phyloP scores from a whole-genome alignment of 2,329 filamentous ascomycete genomes.

The Penicillium sp. region DNA sequence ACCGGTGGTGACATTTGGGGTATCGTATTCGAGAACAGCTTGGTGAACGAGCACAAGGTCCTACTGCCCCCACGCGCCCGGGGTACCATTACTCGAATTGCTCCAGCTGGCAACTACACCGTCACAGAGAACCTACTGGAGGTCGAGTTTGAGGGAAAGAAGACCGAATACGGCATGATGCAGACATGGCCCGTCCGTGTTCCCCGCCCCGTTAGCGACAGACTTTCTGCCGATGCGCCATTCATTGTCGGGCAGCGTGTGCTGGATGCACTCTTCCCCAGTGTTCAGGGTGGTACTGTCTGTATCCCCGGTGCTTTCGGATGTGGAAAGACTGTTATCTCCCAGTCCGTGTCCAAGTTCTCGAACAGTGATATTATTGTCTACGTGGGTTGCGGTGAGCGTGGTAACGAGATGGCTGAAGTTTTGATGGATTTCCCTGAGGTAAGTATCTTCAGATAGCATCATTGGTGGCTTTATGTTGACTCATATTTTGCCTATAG shows the following conservation, averaged over 20 bases:
- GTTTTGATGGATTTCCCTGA: constrained; percentile 99
- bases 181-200: constrained; percentile 98
- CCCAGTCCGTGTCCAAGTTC: constrained; percentile 98
- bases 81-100: constrained; percentile 89
- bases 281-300: constrained; percentile 94
- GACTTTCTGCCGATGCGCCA: constrained; percentile 81
- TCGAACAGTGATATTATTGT: constrained; percentile 99
- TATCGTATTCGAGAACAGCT: constrained; percentile 91
- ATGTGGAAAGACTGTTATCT: constrained; percentile 99
- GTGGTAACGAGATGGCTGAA: constrained; percentile 99
- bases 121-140: constrained; percentile 93
- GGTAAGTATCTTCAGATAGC: constrained; percentile 36
- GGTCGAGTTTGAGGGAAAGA: constrained; percentile 95
- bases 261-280: constrained; percentile 91
- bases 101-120: constrained; percentile 86
- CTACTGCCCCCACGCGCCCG: constrained; percentile 84
- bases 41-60: constrained; percentile 91
- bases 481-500: constrained; percentile 33
- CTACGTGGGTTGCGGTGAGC: constrained; percentile 91
- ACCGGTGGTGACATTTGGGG: constrained; percentile 96
- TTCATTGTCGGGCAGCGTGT: constrained; percentile 98
- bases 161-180: constrained; percentile 96
- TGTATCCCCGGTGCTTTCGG: constrained; percentile 98
- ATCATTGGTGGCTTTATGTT: neutral
- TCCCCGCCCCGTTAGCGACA: constrained; percentile 87